A percentile compares a stretch with the other conserved stretches of the same genome.
Conservation (phyloP, 2,329 filamentous ascomycete genomes). For the Paradendryphiella salina region DNA sequence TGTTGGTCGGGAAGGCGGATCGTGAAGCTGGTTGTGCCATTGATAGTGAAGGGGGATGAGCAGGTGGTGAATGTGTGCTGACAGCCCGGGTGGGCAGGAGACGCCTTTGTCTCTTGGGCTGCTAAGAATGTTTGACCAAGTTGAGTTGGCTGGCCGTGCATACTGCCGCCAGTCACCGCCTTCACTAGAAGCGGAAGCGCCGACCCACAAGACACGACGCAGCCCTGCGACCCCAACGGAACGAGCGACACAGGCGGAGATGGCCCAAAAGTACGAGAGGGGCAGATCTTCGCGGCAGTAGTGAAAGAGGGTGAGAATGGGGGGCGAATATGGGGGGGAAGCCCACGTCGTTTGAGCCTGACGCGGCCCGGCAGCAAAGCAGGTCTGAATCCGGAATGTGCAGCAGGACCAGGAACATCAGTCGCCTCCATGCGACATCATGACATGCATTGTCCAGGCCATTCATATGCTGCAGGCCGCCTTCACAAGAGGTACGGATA, state of each 20-base stretch:
- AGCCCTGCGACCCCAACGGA: slow-evolving; percentile 10
- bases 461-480: neutral
- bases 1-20: slow-evolving; percentile 26
- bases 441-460: slow-evolving; percentile 2
- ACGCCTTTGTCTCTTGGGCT: slow-evolving; percentile 24
- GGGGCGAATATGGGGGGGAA: neutral
- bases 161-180: slow-evolving; percentile 15
- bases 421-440: neutral
- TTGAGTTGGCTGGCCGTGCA: slow-evolving; percentile 19
- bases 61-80: slow-evolving; percentile 17
- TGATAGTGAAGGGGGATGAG: slow-evolving; percentile 18
- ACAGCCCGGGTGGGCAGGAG: slow-evolving; percentile 24
- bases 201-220: slow-evolving; percentile 16
- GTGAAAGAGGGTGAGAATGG: neutral
- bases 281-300: neutral
- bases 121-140: slow-evolving; percentile 30
- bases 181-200: slow-evolving; percentile 17
- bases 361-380: neutral
- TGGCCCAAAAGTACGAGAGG: neutral
- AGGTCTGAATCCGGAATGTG: no score
- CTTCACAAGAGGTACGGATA: neutral
- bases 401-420: neutral
- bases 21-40: slow-evolving; percentile 38
- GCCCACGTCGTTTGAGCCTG: neutral
- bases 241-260: neutral